Percentiles rank a stretch among this genome's conserved stretches.
phyloP scores from a whole-genome alignment of 768 basidiomycete genomes.

The Tylopilus rubrobrunneus region DNA sequence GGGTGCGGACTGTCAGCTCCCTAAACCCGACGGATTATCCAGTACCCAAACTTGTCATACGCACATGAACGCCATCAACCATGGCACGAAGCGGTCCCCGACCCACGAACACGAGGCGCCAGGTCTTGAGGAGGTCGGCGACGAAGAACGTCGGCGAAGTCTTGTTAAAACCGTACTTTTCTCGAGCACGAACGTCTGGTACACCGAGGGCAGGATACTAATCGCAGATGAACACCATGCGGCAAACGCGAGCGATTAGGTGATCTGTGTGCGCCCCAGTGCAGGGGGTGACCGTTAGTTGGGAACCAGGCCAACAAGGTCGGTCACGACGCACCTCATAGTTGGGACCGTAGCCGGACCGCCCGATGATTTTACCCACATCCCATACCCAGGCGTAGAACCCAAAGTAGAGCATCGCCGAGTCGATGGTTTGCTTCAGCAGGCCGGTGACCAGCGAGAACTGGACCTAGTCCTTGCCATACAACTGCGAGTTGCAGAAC shows the following conservation, averaged over 20 bases:
- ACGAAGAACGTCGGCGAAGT: conserved; percentile 75
- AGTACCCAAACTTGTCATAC: conserved; percentile 16
- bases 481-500: conserved; percentile 87
- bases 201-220: conserved; percentile 70
- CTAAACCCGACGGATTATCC: neutral
- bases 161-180: conserved; percentile 97
- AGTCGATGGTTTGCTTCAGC: conserved; percentile 70
- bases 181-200: conserved; percentile 91
- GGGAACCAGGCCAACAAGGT: neutral
- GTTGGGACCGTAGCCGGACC: conserved; percentile 60
- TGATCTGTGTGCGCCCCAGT: conserved; percentile 36
- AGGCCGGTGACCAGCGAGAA: conserved; percentile 73
- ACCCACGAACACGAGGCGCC: no score
- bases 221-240: conserved; percentile 63
- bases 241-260: conserved; percentile 78
- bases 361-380: conserved; percentile 47
- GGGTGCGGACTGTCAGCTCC: conserved; percentile 1
- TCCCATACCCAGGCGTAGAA: conserved; percentile 84
- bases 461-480: conserved; percentile 87
- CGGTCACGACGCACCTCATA: conserved; percentile 55
- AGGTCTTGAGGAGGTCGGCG: conserved; percentile 76
- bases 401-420: conserved; percentile 65
- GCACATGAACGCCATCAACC: conserved; percentile 90
- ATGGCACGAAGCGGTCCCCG: no score
- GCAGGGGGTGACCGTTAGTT: neutral